Evolutionary conservation across 148 eudicot genomes (phyloP), one percentile per base, ranked within the genome.

Genomic region (Vaccinium darrowii): DNA sequence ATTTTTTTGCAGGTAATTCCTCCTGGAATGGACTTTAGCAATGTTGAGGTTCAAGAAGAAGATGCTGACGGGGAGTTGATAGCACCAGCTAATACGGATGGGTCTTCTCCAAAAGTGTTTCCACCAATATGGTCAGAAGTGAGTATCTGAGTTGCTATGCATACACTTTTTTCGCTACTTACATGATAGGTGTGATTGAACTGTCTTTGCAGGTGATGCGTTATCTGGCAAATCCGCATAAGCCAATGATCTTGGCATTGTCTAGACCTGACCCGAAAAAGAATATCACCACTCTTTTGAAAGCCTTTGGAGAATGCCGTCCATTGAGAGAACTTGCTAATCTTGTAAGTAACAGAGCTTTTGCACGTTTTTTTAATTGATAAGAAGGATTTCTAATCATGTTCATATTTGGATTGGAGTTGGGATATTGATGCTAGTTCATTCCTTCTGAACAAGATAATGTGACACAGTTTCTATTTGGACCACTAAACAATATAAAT

Each of bases 21-120:
- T 83, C 97, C 97, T 81, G 94, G 95, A 49, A 94, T 94, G 97
- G 97, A 94, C 88, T 94, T 94, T 84, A 91, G 95, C 84, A 94
- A 88, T 72, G 97, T 94, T 33, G 89, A 86, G 49, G 91, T 85
- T 82, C 94, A 90, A 78, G 97, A 92, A 77, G 97, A 92, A 19
- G 74, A 56, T 69, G 87, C 84, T 25, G 94, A 94, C 87, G 94
- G 93, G 74, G 91, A 91, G 71, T 87, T 91, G 51, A 72, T 88
- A 51, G n/a, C 93, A 36, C 84, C 90, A 8, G 89, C 88, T 36
- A 90, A 65, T 56, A 47, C 75, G 15, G 97, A 94, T 18, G 91
- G 92, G 25, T 78, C 93, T 57, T 92, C 94, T 85, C 95, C 94
- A 16, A 92, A 88, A 88, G 85, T 92, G 54, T 43, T 91, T 47